These are phyloP conservation scores for Nemania sp. DNA, from an alignment of 2,329 filamentous ascomycete species.

Conservation along the genomic window DNA sequence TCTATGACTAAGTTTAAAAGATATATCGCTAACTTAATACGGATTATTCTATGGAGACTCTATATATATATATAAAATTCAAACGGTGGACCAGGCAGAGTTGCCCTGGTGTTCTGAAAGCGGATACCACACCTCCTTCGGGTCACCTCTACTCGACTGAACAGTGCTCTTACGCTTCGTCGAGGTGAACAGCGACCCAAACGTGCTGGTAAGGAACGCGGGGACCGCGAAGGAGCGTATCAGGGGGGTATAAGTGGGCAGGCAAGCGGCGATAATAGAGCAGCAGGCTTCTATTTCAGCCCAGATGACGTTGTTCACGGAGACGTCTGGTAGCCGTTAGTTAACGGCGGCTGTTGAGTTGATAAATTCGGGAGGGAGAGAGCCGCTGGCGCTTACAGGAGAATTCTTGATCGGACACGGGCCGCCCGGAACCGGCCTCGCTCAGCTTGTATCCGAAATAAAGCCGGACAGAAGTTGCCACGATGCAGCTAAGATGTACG, in stretches of 20 bases:
- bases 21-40: no score
- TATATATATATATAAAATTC: no score
- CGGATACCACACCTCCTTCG: background rate
- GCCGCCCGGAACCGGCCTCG: background rate
- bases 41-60: no score
- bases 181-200: no score
- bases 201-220: no score
- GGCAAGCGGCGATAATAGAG: constrained; percentile 3
- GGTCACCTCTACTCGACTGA: constrained; percentile 2
- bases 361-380: background rate
- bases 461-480: background rate
- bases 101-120: background rate
- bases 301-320: constrained; percentile 3
- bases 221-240: no score
- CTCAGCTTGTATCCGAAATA: constrained; percentile 6
- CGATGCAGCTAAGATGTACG: constrained; percentile 2
- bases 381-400: background rate
- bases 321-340: constrained; percentile 3
- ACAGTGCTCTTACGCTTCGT: background rate
- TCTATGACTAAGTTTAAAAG: no score
- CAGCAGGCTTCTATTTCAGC: constrained; percentile 3
- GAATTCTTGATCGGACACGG: background rate
- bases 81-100: no score
- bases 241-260: background rate
- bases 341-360: constrained; percentile 1